phyloP scores from a whole-genome alignment of 192 early-diverging fungal genomes.

The Rhizophagus clarus region DNA sequence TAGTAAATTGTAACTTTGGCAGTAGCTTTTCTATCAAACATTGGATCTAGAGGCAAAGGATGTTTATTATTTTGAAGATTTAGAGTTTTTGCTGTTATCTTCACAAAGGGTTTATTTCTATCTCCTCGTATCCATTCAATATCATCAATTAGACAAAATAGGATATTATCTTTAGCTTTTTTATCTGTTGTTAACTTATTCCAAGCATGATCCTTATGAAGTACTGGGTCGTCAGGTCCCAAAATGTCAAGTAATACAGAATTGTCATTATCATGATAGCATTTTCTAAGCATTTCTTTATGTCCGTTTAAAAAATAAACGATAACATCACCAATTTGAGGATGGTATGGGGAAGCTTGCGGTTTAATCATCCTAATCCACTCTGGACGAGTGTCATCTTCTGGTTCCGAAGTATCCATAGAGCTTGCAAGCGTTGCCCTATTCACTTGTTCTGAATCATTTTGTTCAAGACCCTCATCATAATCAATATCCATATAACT shows the following conservation, averaged over 20 bases:
- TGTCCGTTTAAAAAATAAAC: background rate
- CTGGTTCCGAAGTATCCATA: background rate
- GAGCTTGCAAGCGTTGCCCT: background rate
- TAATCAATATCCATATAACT: background rate
- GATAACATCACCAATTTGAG: background rate
- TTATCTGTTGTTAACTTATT: background rate
- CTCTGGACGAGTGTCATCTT: conserved; percentile 4
- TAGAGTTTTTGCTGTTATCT: background rate
- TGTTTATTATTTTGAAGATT: background rate
- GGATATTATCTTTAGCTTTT: background rate
- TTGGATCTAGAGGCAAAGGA: background rate
- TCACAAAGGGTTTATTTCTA: background rate
- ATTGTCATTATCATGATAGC: background rate
- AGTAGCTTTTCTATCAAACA: background rate
- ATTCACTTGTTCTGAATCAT: background rate
- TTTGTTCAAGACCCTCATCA: background rate
- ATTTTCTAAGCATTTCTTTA: background rate
- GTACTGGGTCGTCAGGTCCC: background rate
- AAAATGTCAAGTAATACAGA: background rate
- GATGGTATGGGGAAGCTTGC: background rate
- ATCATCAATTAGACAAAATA: background rate
- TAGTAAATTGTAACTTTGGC: background rate
- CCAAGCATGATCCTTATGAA: background rate
- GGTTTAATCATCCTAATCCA: conserved; percentile 3
- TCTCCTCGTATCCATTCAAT: background rate